Conservation (phyloP, 768 basidiomycete genomes). For the Collybia mongolica region DNA sequence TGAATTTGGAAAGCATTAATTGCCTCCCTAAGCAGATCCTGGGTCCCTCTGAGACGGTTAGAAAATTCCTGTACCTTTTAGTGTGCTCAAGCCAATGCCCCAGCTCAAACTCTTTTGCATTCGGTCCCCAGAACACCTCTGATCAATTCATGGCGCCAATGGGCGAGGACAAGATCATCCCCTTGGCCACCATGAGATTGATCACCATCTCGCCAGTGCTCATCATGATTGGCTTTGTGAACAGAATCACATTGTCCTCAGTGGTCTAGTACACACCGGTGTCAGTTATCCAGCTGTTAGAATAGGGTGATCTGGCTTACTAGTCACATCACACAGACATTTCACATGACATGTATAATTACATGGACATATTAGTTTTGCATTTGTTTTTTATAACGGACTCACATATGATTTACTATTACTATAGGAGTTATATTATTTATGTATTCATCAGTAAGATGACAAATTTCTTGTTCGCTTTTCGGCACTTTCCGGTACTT, state of each 20-base stretch:
- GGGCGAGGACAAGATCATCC: conserved; percentile 35
- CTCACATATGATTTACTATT: too few species aligned
- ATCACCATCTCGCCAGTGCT: conserved; percentile 24
- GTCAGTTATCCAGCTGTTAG: background rate
- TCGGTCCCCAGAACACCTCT: conserved; percentile 39
- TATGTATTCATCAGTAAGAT: too few species aligned
- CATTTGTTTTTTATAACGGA: too few species aligned
- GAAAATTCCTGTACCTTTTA: conserved; percentile 30
- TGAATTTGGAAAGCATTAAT: conserved; percentile 41
- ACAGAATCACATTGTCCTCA: conserved; percentile 36
- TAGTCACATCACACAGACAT: too few species aligned
- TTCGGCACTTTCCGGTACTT: too few species aligned
- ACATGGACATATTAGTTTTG: too few species aligned
- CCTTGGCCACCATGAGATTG: conserved; percentile 34
- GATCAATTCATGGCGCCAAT: conserved; percentile 39
- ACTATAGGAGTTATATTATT: too few species aligned
- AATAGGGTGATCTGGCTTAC: too few species aligned
- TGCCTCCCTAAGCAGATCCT: conserved; percentile 42
- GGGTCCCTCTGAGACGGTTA: conserved; percentile 45
- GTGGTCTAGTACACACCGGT: conserved; percentile 23
- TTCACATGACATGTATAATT: too few species aligned
- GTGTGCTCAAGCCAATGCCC: conserved; percentile 37
- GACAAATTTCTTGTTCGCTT: too few species aligned
- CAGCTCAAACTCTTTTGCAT: conserved; percentile 42
- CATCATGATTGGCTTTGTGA: conserved; percentile 27